Evolutionary conservation across 2,329 filamentous ascomycete genomes (phyloP), one percentile per base, ranked within the genome.

Genomic region (Talaromyces piceae): DNA sequence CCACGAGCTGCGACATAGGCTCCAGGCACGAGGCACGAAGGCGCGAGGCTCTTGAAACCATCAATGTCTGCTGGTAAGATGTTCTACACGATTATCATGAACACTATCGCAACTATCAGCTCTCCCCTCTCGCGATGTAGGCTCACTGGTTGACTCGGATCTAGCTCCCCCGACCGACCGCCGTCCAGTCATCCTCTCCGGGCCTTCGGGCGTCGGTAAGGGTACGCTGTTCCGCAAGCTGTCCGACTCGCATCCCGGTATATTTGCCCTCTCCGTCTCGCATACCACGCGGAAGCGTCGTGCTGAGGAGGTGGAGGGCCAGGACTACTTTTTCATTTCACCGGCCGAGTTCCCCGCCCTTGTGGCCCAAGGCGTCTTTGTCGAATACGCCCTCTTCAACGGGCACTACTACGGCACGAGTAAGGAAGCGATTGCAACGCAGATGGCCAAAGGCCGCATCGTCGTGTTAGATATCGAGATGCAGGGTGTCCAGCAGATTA

Each of bases 401-500:
- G 83, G 82, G 51, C 95, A 95, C 72, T 75, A 82, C 63, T 96
- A 96, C 72, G 91, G 91, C 51, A 95, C 90, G 2, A 88, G 82
- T 65, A 83, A 88, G 65, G 76, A 79, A 69, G 88, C 88, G 25
- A 88, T 95, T 56, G 79, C 84, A 68, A 82, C 88, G 62, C 83
- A 91, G 67, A 79, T 79, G 2, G 79, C 81, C 54, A 81, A 84
- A 72, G 86, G 83, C 44, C 79, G 78, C 63, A 81, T 89, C 33
- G 91, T 91, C 55, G 83, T 96, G 43, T 74, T 96, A 59, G 91
- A 97, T 68, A 97, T 96, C 65, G 91, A 96, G 77, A 95, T 96
- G 88, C 90, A 95, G 81, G 91, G 91, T 55, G 90, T 96, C 53
- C 95, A 95, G 75, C 91, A 95, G 72, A 87, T 96, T 63, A 89